These are phyloP conservation scores for Boletus smithii DNA, from an alignment of 1,284 basidiomycete species.

Conservation along the genomic window DNA sequence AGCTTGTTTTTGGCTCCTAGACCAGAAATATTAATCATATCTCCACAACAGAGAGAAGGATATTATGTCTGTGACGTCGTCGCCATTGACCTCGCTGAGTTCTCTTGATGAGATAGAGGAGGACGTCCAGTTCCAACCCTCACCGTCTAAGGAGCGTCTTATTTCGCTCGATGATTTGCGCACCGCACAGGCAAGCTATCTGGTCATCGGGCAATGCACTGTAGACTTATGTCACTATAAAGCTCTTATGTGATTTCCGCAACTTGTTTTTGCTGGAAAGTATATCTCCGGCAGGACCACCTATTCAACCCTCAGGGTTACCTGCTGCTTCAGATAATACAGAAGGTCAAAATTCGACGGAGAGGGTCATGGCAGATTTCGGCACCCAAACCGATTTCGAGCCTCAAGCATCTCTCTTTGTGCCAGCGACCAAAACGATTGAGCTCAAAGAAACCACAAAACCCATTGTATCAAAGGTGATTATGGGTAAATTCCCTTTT, in stretches of 20 bases:
- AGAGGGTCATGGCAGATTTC: constrained; percentile 21
- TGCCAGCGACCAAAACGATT: constrained; percentile 8
- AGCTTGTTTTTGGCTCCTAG: constrained; percentile 17
- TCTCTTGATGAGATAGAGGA: constrained; percentile 63
- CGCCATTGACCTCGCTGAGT: constrained; percentile 71
- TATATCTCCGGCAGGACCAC: not conserved
- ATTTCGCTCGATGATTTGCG: constrained; percentile 40
- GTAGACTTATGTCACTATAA: constrained; percentile 14
- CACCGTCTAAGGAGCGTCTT: constrained; percentile 20
- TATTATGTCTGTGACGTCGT: constrained; percentile 52
- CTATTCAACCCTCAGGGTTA: not conserved
- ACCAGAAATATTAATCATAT: not conserved
- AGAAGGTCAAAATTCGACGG: not conserved
- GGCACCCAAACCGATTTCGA: constrained; percentile 31
- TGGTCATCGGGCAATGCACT: not conserved
- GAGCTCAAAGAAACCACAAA: constrained; percentile 22
- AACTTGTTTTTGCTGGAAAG: constrained; percentile 11
- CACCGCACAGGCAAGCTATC: constrained; percentile 36
- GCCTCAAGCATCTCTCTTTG: constrained; percentile 2
- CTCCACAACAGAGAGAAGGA: constrained; percentile 38
- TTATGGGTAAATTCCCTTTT: not conserved
- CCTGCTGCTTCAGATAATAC: not conserved
- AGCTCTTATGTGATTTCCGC: constrained; percentile 33
- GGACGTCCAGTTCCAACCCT: constrained; percentile 21
- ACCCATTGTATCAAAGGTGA: constrained; percentile 20